Evolutionary conservation across 2,329 filamentous ascomycete genomes (phyloP), one percentile per base, ranked within the genome.

Genomic region (Aquanectria penicillioides): DNA sequence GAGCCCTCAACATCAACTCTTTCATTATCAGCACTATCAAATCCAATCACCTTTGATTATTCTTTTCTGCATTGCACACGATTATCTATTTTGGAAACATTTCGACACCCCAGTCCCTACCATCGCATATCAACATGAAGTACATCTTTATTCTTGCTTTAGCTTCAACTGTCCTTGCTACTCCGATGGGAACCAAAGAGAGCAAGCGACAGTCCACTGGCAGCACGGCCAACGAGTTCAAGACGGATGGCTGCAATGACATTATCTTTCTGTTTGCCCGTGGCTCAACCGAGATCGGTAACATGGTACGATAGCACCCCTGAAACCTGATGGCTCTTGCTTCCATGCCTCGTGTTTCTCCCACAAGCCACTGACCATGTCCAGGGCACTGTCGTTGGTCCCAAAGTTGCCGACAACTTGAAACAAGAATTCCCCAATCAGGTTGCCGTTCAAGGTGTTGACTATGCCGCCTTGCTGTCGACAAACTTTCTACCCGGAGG

Each of bases 51-150:
- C n/a, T n/a, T n/a, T n/a, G n/a, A n/a, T n/a, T n/a, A n/a, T n/a
- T n/a, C n/a, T n/a, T n/a, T n/a, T n/a, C n/a, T n/a, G n/a, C n/a
- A n/a, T n/a, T n/a, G n/a, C n/a, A n/a, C n/a, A n/a, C n/a, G n/a
- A n/a, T n/a, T n/a, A n/a, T n/a, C n/a, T n/a, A n/a, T n/a, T n/a
- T n/a, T n/a, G n/a, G n/a, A n/a, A n/a, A n/a, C n/a, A n/a, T n/a
- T n/a, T n/a, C n/a, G n/a, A n/a, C n/a, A n/a, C n/a, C n/a, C n/a
- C n/a, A n/a, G n/a, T n/a, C n/a, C n/a, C n/a, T n/a, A n/a, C n/a
- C n/a, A n/a, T n/a, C n/a, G n/a, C n/a, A n/a, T n/a, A n/a, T 37
- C 33, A 38, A 4, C 17, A 49, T 49, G 46, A 49, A 49, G 33
- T 28, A 37, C 15, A 20, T 37, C 31, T 37, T 11, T 23, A 15